Percentiles rank a stretch among this genome's conserved stretches.
These are phyloP conservation scores for Paecilomyces sp. DNA, from an alignment of 2,329 filamentous ascomycete species.

Conservation along the genomic window DNA sequence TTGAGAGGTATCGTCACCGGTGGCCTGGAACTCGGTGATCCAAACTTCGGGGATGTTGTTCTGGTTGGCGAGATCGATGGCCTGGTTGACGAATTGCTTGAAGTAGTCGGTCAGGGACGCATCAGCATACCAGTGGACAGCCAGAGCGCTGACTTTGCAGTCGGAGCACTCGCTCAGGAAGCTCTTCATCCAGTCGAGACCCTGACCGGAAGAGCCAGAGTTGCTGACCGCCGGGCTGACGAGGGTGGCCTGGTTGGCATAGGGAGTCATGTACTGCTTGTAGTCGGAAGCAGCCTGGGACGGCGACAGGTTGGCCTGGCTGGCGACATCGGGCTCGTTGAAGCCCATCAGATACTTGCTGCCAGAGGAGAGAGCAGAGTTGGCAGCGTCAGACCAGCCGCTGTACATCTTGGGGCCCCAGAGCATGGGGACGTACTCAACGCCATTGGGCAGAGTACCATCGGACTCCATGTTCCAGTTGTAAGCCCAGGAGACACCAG, in stretches of 20 bases:
- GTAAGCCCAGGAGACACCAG: slow-evolving; percentile 36
- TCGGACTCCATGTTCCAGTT: slow-evolving; percentile 33
- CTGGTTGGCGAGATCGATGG: slow-evolving; percentile 24
- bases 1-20: slow-evolving; percentile 12
- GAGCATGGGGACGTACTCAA: slow-evolving; percentile 41
- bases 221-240: slow-evolving; percentile 38
- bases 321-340: slow-evolving; percentile 39
- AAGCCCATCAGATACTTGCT: slow-evolving; percentile 35
- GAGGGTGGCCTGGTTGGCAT: slow-evolving; percentile 28
- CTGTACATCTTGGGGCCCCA: slow-evolving; percentile 33
- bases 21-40: slow-evolving; percentile 40
- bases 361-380: slow-evolving; percentile 26
- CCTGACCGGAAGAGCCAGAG: slow-evolving; percentile 21
- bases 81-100: slow-evolving; percentile 29
- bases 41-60: slow-evolving; percentile 35
- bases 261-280: slow-evolving; percentile 31
- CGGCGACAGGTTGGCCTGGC: slow-evolving; percentile 33
- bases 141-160: slow-evolving; percentile 34
- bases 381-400: slow-evolving; percentile 27
- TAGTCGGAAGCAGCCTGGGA: slow-evolving; percentile 29
- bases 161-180: slow-evolving; percentile 33
- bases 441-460: slow-evolving; percentile 22
- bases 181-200: slow-evolving; percentile 33
- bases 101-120: slow-evolving; percentile 20
- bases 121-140: slow-evolving; percentile 39